These are phyloP conservation scores for Blastomyces percursus DNA, from an alignment of 2,329 filamentous ascomycete genomes.

Conservation along the genomic window DNA sequence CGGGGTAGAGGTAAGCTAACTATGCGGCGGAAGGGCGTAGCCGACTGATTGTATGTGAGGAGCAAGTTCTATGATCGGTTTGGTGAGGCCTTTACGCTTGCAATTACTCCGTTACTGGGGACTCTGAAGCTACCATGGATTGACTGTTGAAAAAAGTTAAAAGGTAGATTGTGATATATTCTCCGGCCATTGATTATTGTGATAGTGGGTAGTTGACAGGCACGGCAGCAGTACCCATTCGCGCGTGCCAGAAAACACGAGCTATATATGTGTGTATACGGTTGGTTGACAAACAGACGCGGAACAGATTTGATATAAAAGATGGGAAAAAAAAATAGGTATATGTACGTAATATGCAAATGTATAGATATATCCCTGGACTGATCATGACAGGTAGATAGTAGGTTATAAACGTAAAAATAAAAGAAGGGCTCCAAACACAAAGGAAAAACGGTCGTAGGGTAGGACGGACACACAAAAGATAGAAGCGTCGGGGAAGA, in stretches of 20 bases:
- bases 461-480: no score
- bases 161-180: neutral
- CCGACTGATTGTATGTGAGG: no score
- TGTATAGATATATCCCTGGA: neutral
- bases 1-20: no score
- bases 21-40: no score
- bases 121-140: neutral
- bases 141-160: neutral
- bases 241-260: neutral
- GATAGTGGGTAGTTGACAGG: neutral
- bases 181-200: neutral
- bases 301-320: neutral
- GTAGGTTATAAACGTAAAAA: neutral
- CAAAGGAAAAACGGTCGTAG: no score
- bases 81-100: neutral
- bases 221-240: neutral
- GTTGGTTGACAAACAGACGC: neutral
- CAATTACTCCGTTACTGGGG: neutral
- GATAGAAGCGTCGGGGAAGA: no score
- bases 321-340: neutral
- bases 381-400: neutral
- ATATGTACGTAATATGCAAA: constrained; percentile 1
- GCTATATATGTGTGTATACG: neutral
- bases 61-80: neutral
- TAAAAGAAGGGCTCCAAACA: neutral